Conservation (phyloP, 371 early-diverging fungal species). For the Actinomortierella wolfii region DNA sequence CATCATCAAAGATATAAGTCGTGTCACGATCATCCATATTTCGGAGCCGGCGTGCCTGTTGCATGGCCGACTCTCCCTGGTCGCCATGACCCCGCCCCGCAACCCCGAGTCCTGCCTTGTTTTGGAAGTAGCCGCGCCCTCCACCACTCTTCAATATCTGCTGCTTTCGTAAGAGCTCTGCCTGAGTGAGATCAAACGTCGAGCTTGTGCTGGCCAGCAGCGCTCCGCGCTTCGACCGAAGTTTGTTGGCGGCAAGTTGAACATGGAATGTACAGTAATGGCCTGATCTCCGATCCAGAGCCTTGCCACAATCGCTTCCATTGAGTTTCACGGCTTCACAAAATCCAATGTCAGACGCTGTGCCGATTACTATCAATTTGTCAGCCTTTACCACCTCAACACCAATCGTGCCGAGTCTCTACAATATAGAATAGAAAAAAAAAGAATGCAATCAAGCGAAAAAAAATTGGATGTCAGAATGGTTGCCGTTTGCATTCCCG, state of each 20-base stretch:
- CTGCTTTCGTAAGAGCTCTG: too few relatives aligned
- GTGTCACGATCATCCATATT: neutral
- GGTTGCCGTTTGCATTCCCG: too few relatives aligned
- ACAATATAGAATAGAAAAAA: neutral
- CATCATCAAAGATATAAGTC: conserved; percentile 39
- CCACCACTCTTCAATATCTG: too few relatives aligned
- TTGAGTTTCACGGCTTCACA: conserved; percentile 39
- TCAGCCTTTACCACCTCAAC: conserved; percentile 33
- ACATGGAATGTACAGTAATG: conserved; percentile 29
- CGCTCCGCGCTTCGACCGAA: conserved; percentile 32
- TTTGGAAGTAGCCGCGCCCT: too few relatives aligned
- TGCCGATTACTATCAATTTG: conserved; percentile 23
- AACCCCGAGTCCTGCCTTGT: too few relatives aligned
- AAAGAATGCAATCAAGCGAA: neutral
- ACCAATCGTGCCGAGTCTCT: conserved; percentile 27
- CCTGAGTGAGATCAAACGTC: conserved; percentile 25
- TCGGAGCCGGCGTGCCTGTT: too few relatives aligned
- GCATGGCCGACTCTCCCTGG: too few relatives aligned
- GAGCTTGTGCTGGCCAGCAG: conserved; percentile 39
- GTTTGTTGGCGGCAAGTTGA: conserved; percentile 37
- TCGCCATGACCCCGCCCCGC: too few relatives aligned
- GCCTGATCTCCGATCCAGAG: conserved; percentile 25
- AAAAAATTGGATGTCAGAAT: neutral
- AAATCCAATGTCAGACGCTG: conserved; percentile 20
- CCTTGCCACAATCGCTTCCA: conserved; percentile 21